Percentiles rank a stretch among this genome's conserved stretches.
These are phyloP conservation scores for Sechiopsis laciniata DNA, from an alignment of 306 rosid species.

Conservation along the genomic window DNA sequence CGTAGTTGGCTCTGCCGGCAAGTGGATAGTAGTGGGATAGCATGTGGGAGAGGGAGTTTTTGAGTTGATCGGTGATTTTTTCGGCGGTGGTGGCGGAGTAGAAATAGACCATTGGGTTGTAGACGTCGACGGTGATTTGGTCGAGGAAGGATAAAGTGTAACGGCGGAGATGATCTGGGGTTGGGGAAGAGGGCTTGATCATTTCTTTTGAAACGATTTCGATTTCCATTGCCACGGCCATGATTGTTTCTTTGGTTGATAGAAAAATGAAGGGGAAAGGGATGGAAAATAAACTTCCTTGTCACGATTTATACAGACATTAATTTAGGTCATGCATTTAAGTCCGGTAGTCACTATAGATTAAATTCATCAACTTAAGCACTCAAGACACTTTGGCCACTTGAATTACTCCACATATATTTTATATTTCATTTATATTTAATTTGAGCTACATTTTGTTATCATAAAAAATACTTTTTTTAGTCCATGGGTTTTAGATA, in stretches of 20 bases:
- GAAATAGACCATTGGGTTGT: constrained; percentile 24
- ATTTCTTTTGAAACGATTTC: constrained; percentile 20
- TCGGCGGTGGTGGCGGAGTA: not conserved
- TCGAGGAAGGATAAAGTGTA: constrained; percentile 26
- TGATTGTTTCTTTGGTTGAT: not conserved
- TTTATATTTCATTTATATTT: no score
- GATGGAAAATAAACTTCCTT: not conserved
- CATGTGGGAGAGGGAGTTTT: constrained; percentile 23
- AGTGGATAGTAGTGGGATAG: constrained; percentile 33
- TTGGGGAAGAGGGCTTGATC: constrained; percentile 33
- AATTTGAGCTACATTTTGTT: no score
- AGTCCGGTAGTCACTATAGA: no score
- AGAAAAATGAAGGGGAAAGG: not conserved
- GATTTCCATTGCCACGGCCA: constrained; percentile 13
- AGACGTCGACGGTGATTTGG: constrained; percentile 27
- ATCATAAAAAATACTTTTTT: no score
- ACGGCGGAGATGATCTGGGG: constrained; percentile 27
- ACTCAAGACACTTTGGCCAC: no score
- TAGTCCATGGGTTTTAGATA: no score
- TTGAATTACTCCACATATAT: no score
- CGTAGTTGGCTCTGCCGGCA: constrained; percentile 24
- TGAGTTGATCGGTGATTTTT: constrained; percentile 6
- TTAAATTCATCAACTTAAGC: no score
- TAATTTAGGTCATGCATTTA: no score
- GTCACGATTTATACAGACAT: not conserved